Conservation (phyloP, 1,139 yeast genomes). For the Geotrichum carabidarum region DNA sequence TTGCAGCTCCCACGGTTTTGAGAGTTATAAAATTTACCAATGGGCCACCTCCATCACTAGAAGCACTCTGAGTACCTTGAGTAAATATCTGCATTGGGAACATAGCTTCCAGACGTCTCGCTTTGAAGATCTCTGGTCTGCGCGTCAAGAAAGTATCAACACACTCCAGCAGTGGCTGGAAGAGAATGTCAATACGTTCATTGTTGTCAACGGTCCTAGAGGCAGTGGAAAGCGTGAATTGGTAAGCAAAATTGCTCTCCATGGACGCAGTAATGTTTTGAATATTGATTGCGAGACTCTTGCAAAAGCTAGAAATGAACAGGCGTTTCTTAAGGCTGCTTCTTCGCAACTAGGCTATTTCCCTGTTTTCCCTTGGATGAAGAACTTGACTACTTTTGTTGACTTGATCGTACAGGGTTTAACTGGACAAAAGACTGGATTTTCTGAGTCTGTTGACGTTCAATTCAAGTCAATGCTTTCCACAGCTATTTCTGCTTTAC, state of each 20-base stretch:
- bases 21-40: conserved; percentile 8
- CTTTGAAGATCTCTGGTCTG: conserved; percentile 57
- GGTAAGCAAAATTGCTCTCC: conserved; percentile 64
- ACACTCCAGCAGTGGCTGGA: conserved; percentile 70
- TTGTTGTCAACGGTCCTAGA: conserved; percentile 84
- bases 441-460: conserved; percentile 77
- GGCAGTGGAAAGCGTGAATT: conserved; percentile 89
- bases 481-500: conserved; percentile 65
- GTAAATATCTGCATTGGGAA: conserved; percentile 7
- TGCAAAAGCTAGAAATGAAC: conserved; percentile 68
- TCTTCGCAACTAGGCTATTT: conserved; percentile 81
- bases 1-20: conserved; percentile 15
- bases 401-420: conserved; percentile 86
- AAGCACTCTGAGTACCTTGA: conserved; percentile 9
- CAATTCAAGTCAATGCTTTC: conserved; percentile 79
- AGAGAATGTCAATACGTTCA: conserved; percentile 79
- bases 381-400: conserved; percentile 67
- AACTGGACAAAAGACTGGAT: conserved; percentile 91
- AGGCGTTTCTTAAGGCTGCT: conserved; percentile 58
- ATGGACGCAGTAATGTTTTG: conserved; percentile 54
- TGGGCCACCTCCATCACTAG: conserved; percentile 8
- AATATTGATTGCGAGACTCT: conserved; percentile 74
- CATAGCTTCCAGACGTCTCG: conserved; percentile 21
- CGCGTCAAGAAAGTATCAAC: conserved; percentile 60
- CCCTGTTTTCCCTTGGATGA: conserved; percentile 92